Evolutionary conservation across 768 basidiomycete genomes (phyloP), one percentile per base, ranked within the genome.

Genomic region (Lactarius psammicola): DNA sequence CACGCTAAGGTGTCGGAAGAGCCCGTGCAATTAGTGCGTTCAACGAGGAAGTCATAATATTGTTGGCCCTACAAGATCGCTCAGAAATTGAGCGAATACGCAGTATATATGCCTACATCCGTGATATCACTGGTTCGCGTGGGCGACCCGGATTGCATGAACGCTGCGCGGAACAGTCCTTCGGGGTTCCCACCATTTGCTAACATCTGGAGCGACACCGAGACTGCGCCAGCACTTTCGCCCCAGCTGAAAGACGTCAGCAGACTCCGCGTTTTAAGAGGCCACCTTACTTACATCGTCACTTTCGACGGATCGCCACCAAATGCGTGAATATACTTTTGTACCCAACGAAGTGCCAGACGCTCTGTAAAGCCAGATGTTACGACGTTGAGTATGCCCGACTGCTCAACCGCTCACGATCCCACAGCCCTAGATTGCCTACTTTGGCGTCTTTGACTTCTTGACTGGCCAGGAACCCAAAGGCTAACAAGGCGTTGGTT

Each of bases 301-400:
- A 86, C 86, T 73, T 84, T 85, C 7, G 72, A 73, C 0, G 83
- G 82, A 72, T 89, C 85, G 8, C 89, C 88, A 1, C 87, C 87
- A 69, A 88, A 90, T 7, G 76, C 75, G 38, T 73, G 69, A 63
- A 89, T 87, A 71, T 90, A 84, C 69, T 85, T 82, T 67, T 87
- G 83, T 2, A 89, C 75, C 88, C 88, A 89, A 60, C 82, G 74
- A 5, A 90, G 70, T 1, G 86, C 86, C 44, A 82, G 74, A 18
- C 84, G 78, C 71, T 85, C 83, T 87, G 73, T 64, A 64, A 26
- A 42, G 4, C 23, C 38, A 31, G 20, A 31, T 15, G 46, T 8
- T 51, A 18, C 8, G 4, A 23, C 10, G 2, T 9, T 13, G 59
- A 15, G 15, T 15, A 54, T 51, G 55, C 33, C n/a, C 20, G 42